Conservation (phyloP, 306 rosid species). For the Gastrolobium bilobum region DNA sequence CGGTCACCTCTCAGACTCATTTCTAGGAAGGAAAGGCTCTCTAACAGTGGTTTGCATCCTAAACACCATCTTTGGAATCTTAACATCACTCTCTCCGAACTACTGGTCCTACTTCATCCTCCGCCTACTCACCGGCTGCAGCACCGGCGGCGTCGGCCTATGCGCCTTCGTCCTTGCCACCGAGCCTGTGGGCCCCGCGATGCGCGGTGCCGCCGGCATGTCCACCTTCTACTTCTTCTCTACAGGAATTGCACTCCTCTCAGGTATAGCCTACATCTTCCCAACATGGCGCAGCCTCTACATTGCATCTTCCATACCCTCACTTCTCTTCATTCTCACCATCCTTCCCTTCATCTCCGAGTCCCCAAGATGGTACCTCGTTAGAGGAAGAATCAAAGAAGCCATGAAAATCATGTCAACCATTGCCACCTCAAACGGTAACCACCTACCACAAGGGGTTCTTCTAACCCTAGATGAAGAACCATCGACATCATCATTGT, state of each 20-base stretch:
- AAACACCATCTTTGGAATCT: conserved; percentile 70
- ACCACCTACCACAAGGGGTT: conserved; percentile 60
- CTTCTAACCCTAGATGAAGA: conserved; percentile 66
- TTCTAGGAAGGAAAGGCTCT: conserved; percentile 82
- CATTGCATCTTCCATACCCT: conserved; percentile 74
- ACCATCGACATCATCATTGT: neutral
- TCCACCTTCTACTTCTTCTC: conserved; percentile 93
- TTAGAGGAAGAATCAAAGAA: conserved; percentile 60
- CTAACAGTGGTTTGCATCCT: conserved; percentile 66
- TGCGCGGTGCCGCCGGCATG: conserved; percentile 77
- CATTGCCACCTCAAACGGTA: conserved; percentile 66
- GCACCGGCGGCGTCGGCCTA: conserved; percentile 88
- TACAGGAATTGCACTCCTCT: conserved; percentile 67
- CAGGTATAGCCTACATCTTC: conserved; percentile 68
- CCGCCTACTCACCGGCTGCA: conserved; percentile 80
- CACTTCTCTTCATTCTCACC: conserved; percentile 59
- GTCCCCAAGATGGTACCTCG: conserved; percentile 87
- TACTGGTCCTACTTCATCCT: conserved; percentile 62
- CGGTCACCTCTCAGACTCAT: conserved; percentile 82
- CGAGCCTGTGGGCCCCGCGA: conserved; percentile 75
- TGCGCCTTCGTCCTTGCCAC: conserved; percentile 89
- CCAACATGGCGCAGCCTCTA: conserved; percentile 73
- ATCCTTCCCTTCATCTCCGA: conserved; percentile 77
- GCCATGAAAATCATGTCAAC: conserved; percentile 68
- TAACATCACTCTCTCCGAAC: conserved; percentile 70